These are phyloP conservation scores for Hypericum perforatum DNA, from an alignment of 345 rosid genomes.

Conservation along the genomic window DNA sequence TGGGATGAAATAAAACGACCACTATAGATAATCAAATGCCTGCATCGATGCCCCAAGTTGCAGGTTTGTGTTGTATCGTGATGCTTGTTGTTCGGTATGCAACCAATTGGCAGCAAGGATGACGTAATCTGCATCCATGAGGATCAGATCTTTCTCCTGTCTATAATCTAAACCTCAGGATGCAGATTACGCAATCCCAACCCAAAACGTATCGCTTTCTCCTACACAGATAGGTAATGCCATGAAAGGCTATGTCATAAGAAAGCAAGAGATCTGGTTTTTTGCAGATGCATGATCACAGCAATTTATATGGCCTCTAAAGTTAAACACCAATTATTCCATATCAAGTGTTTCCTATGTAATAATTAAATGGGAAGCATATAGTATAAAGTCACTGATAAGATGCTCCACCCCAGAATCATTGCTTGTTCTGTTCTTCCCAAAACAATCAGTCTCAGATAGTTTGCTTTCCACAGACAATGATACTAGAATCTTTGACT, in stretches of 20 bases:
- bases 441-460: slow-evolving; percentile 28
- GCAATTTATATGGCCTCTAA: slow-evolving; percentile 33
- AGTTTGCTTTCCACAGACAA: slow-evolving; percentile 23
- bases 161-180: slow-evolving; percentile 60
- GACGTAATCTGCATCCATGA: slow-evolving; percentile 46
- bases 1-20: too few relatives aligned
- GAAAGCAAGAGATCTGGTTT: neutral
- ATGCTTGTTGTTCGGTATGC: neutral
- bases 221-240: too few relatives aligned
- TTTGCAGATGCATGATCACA: slow-evolving; percentile 13
- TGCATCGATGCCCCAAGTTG: too few relatives aligned
- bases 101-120: slow-evolving; percentile 36
- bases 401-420: slow-evolving; percentile 28
- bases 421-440: slow-evolving; percentile 35
- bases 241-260: neutral
- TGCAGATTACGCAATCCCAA: slow-evolving; percentile 56
- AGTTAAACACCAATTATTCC: slow-evolving; percentile 20
- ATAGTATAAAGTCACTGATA: slow-evolving; percentile 28
- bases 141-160: slow-evolving; percentile 29
- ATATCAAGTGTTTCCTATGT: neutral
- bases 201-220: slow-evolving; percentile 14
- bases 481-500: slow-evolving; percentile 33
- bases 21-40: neutral
- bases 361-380: slow-evolving; percentile 4
- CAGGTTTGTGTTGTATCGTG: neutral